phyloP scores from a whole-genome alignment of 2,329 filamentous ascomycete genomes.

The Sporothrix variecibatus region DNA sequence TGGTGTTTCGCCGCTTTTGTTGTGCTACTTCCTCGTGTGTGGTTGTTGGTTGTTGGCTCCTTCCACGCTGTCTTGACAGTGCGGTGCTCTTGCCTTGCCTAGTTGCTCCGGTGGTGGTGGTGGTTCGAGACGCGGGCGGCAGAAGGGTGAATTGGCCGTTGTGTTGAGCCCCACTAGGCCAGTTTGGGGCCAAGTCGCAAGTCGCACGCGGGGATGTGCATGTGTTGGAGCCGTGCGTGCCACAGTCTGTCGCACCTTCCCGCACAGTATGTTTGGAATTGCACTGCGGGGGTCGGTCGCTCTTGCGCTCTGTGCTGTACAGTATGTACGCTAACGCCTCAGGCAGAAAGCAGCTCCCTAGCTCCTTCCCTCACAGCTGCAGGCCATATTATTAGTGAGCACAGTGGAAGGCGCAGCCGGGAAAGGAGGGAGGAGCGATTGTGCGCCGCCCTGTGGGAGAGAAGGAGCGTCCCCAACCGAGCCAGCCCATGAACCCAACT shows the following conservation, averaged over 20 bases:
- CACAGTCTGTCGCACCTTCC: background rate
- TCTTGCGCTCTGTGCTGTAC: background rate
- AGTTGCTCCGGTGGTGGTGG: background rate
- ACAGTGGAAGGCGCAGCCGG: background rate
- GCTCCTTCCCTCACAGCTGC: background rate
- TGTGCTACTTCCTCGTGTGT: background rate
- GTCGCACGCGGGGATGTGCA: slow-evolving; percentile 4
- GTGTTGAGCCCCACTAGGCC: slow-evolving; percentile 15
- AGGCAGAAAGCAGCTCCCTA: background rate
- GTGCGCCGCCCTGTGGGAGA: background rate
- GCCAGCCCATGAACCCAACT: background rate
- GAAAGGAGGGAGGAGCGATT: background rate
- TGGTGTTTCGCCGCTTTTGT: background rate
- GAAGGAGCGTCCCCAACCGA: background rate
- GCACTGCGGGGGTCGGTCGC: background rate
- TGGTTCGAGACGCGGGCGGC: slow-evolving; percentile 17
- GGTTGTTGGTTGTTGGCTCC: background rate
- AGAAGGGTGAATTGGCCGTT: slow-evolving; percentile 10
- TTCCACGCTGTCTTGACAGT: background rate
- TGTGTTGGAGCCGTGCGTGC: background rate
- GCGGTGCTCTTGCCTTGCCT: background rate
- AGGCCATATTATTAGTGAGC: background rate
- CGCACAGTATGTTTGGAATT: background rate
- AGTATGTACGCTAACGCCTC: background rate
- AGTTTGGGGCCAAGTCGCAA: slow-evolving; percentile 11